Percentiles rank a stretch among this genome's conserved stretches.
These are phyloP conservation scores for Microbotryum lychnidis-dioicae DNA, from an alignment of 1,284 basidiomycete genomes.

Conservation along the genomic window DNA sequence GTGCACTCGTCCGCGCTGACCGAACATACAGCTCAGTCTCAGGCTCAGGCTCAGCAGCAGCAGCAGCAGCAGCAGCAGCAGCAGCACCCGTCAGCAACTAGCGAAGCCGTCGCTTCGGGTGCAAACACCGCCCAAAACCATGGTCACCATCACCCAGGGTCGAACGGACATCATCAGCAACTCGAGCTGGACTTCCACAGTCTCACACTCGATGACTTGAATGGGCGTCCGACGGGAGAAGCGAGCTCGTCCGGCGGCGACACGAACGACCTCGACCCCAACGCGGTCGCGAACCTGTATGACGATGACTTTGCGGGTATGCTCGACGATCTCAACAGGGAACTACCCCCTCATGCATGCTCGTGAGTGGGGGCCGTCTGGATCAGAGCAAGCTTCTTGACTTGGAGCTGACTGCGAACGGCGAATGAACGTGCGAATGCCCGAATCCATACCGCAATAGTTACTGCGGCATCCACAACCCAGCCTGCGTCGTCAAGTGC, in stretches of 20 bases:
- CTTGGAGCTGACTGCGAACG: background rate
- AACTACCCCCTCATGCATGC: constrained; percentile 85
- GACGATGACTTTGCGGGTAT: constrained; percentile 77
- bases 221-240: background rate
- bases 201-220: constrained; percentile 11
- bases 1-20: constrained; percentile 12
- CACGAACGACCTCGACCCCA: background rate
- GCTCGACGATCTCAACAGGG: constrained; percentile 74
- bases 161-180: background rate
- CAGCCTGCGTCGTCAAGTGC: constrained; percentile 94
- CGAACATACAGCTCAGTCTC: background rate
- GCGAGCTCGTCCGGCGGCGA: background rate
- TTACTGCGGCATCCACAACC: constrained; percentile 98
- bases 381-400: background rate
- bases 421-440: background rate
- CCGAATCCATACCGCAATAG: constrained; percentile 43
- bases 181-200: constrained; percentile 24
- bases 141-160: constrained; percentile 1
- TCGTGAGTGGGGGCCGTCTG: constrained; percentile 52
- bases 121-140: background rate
- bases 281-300: constrained; percentile 26
- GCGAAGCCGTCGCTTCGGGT: background rate
- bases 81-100: background rate
- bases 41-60: background rate
- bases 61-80: background rate